These are phyloP conservation scores for Fraxinus greggii DNA, from an alignment of 305 asterid genomes.

Conservation along the genomic window DNA sequence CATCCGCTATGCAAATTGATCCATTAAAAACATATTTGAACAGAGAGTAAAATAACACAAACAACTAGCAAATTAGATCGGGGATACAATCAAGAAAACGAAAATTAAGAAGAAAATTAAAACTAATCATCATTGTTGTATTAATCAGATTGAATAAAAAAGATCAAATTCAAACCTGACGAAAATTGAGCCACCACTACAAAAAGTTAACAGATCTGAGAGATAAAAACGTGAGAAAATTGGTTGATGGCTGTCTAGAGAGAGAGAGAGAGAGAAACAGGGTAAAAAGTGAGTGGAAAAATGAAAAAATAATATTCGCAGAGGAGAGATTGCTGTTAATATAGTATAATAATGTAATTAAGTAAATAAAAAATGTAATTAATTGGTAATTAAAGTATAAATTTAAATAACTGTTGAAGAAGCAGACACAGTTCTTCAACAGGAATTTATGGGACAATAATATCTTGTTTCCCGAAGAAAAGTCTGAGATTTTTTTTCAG, in stretches of 20 bases:
- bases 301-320: background rate
- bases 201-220: background rate
- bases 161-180: background rate
- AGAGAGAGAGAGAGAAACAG: background rate
- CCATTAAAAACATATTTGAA: background rate
- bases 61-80: conserved; percentile 12
- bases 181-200: background rate
- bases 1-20: background rate
- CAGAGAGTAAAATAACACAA: background rate
- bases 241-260: background rate
- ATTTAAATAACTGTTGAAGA: background rate
- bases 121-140: background rate
- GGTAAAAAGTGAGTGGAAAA: background rate
- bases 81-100: conserved; percentile 7
- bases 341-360: background rate
- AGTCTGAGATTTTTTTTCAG: background rate
- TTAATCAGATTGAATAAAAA: background rate
- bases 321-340: background rate
- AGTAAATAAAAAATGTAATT: background rate
- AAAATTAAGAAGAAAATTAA: conserved; percentile 14
- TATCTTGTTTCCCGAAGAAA: background rate
- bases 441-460: background rate
- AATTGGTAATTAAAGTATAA: background rate
- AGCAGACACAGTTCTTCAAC: background rate
- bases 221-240: background rate